Evolutionary conservation across 495 filamentous ascomycete genomes (phyloP), one percentile per base, ranked within the genome.

Genomic region (Chaetomium tenue): DNA sequence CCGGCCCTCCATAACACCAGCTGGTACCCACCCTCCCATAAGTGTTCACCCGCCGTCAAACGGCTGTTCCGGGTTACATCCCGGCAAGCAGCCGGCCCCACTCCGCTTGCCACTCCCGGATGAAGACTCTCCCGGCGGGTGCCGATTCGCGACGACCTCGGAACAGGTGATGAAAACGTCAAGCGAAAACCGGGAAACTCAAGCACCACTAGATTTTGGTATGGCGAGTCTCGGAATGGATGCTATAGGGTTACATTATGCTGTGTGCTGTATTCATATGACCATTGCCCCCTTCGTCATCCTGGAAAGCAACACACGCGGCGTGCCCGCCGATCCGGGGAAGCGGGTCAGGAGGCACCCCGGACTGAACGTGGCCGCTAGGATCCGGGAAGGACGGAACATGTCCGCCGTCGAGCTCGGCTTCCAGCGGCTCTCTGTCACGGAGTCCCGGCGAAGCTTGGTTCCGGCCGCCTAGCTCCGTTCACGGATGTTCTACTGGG

Each of bases 391-490:
- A 42, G 37, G 1, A n/a, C 40, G 60, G 53, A 47, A 42, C 15
- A 37, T 7, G 22, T 5, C 9, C 26, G 33, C 39, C 26, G 33
- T 23, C 44, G 50, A 13, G 30, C 23, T 63, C 67, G 67, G 67
- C 48, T 69, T 69, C 46, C 51, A 61, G 51, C 67, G 67, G 67
- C 63, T 66, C 37, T 53, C 30, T 9, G 47, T 30, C 9, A 39
- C 55, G 52, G 51, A 48, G 25, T 46, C 54, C 18, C 22, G 42
- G 18, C 40, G 26, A 50, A 4, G 22, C 23, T 12, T 46, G 18
- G 16, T n/a, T 26, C 22, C 42, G 8, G 13, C 12, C 23, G 44
- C 16, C 15, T 22, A 8, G 12, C 33, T 56, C 33, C 33, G 30
- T 23, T 39, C 33, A n/a, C n/a, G 53, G 15, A 28, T 5, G 16